Percentiles rank a stretch among this genome's conserved stretches.
Evolutionary conservation across 1,139 yeast species (phyloP).

Genomic region (Geotrichum australiense): DNA sequence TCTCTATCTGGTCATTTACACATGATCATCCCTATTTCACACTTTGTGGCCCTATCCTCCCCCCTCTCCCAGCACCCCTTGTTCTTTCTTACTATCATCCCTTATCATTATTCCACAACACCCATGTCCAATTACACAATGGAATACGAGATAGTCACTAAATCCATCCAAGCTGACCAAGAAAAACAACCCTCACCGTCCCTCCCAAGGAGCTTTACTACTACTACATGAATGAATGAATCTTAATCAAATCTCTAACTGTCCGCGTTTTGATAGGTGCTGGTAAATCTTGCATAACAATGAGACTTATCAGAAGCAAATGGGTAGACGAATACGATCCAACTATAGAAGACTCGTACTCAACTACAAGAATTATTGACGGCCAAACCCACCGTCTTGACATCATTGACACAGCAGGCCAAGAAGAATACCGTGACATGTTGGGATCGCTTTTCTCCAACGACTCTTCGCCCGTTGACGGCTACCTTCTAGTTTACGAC

Average conservation of each 20-base stretch:
- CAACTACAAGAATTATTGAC: constrained; percentile 32
- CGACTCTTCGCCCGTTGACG: constrained; percentile 78
- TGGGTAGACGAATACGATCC: constrained; percentile 35
- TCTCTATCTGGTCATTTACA: too few relatives aligned
- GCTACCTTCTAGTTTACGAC: constrained; percentile 78
- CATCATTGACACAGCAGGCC: constrained; percentile 37
- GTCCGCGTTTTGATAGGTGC: constrained; percentile 21
- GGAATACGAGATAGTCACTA: too few relatives aligned
- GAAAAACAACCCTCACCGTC: too few relatives aligned
- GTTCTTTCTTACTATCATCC: neutral
- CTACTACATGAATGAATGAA: too few relatives aligned
- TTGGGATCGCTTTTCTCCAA: constrained; percentile 51
- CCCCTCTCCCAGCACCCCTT: neutral
- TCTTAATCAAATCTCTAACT: too few relatives aligned
- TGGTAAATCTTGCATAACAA: constrained; percentile 33
- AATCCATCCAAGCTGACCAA: too few relatives aligned
- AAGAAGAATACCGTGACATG: constrained; percentile 37
- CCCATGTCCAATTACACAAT: neutral
- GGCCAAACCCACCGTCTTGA: constrained; percentile 31
- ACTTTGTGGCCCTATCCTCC: neutral
- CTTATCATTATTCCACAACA: neutral
- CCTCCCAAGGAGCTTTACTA: too few relatives aligned
- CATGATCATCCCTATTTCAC: too few relatives aligned
- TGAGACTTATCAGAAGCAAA: constrained; percentile 32
- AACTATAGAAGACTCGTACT: constrained; percentile 33